A percentile compares a stretch with the other conserved stretches of the same genome.
phyloP scores from a whole-genome alignment of 1,284 basidiomycete species.

The Veloporphyrellus conicus region DNA sequence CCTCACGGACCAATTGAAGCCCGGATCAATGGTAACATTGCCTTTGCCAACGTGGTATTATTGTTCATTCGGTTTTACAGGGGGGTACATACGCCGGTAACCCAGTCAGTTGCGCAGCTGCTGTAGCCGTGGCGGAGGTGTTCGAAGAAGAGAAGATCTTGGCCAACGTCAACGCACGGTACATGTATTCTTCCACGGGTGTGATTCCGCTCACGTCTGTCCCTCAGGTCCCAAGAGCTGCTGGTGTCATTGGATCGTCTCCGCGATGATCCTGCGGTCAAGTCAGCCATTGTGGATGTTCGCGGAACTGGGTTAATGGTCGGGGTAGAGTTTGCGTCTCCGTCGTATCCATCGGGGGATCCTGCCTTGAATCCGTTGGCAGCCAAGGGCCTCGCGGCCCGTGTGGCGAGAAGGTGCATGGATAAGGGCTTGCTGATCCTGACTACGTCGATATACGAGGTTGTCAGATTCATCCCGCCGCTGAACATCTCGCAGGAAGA shows the following conservation, averaged over 20 bases:
- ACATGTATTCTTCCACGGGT: constrained; percentile 13
- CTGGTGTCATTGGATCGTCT: constrained; percentile 58
- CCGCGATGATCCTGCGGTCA: constrained; percentile 48
- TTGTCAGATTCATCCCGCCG: constrained; percentile 76
- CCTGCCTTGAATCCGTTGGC: constrained; percentile 39
- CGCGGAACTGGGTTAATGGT: constrained; percentile 80
- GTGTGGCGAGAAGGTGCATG: constrained; percentile 78
- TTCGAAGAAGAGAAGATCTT: constrained; percentile 76
- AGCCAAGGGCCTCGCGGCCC: constrained; percentile 64
- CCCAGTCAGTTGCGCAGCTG: constrained; percentile 85
- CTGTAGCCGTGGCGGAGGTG: constrained; percentile 73
- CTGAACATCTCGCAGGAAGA: constrained; percentile 62
- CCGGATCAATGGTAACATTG: constrained; percentile 69
- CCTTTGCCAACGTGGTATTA: not conserved
- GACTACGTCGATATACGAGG: constrained; percentile 77
- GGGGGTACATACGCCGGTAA: constrained; percentile 92
- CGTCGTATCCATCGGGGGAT: constrained; percentile 46
- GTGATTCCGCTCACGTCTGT: constrained; percentile 4
- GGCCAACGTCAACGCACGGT: constrained; percentile 74
- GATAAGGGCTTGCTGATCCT: constrained; percentile 80
- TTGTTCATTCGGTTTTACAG: constrained; percentile 33
- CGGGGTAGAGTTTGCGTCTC: constrained; percentile 73
- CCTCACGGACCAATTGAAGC: constrained; percentile 74
- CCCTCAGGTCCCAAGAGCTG: constrained; percentile 65
- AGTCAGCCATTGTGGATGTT: constrained; percentile 65